Evolutionary conservation across 257 asterid genomes (phyloP).

Genomic region (Plectranthus barbatus): DNA sequence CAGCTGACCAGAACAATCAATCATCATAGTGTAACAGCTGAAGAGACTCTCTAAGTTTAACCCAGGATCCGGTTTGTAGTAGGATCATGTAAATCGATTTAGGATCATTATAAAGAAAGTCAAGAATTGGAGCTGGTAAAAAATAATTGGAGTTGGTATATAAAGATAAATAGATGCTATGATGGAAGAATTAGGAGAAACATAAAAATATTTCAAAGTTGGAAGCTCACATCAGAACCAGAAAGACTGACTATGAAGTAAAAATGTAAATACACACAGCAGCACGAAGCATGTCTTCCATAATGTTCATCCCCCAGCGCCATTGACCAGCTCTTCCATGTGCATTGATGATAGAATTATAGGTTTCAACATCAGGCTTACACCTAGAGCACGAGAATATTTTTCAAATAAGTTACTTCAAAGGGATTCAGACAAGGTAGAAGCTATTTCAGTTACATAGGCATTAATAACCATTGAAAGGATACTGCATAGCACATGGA

Average conservation of each 20-base stretch:
- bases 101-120: background rate
- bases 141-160: background rate
- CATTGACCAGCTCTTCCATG: constrained; percentile 97
- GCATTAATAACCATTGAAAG: background rate
- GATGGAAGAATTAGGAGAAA: background rate
- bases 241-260: constrained; percentile 51
- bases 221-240: constrained; percentile 61
- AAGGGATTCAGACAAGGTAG: background rate
- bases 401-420: background rate
- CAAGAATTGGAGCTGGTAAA: background rate
- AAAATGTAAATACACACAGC: constrained; percentile 75
- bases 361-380: constrained; percentile 92
- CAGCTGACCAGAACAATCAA: background rate
- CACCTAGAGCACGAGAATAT: constrained; percentile 38
- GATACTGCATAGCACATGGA: background rate
- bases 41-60: background rate
- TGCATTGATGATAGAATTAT: constrained; percentile 79
- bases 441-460: background rate
- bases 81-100: background rate
- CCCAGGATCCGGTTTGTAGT: background rate
- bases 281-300: constrained; percentile 96
- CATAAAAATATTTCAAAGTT: constrained; percentile 16
- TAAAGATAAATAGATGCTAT: background rate
- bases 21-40: background rate
- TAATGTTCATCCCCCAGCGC: constrained; percentile 93